phyloP scores from a whole-genome alignment of 2,329 filamentous ascomycete genomes.

The Aureobasidium sp. region DNA sequence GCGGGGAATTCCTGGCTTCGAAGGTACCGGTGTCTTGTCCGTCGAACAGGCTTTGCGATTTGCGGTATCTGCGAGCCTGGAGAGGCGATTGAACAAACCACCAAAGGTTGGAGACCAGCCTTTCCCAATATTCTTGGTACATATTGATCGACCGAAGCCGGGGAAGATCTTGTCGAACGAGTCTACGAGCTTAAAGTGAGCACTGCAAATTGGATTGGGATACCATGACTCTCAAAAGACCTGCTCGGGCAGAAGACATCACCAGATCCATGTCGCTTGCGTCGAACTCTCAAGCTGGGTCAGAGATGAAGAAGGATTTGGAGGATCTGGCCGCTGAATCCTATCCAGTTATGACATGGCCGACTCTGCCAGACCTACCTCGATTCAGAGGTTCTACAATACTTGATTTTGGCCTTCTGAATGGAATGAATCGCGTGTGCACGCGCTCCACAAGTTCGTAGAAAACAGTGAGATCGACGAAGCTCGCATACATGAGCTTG shows the following conservation, averaged over 20 bases:
- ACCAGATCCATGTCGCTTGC: neutral
- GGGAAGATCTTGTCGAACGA: neutral
- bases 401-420: neutral
- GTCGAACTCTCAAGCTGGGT: neutral
- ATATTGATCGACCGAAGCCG: constrained; percentile 1
- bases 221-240: neutral
- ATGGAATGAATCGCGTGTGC: neutral
- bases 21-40: neutral
- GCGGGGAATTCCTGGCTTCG: neutral
- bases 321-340: neutral
- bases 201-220: neutral
- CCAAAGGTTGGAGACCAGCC: neutral
- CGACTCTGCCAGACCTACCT: neutral
- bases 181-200: neutral
- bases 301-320: neutral
- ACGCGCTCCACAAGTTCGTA: neutral
- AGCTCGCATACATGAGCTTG: neutral
- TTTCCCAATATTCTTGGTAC: neutral
- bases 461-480: neutral
- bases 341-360: neutral
- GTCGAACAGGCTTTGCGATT: neutral
- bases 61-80: neutral
- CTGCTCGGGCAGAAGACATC: neutral
- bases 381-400: neutral
- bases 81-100: neutral